Evolutionary conservation across 768 basidiomycete species (phyloP).

Genomic region (Mycena floridula): DNA sequence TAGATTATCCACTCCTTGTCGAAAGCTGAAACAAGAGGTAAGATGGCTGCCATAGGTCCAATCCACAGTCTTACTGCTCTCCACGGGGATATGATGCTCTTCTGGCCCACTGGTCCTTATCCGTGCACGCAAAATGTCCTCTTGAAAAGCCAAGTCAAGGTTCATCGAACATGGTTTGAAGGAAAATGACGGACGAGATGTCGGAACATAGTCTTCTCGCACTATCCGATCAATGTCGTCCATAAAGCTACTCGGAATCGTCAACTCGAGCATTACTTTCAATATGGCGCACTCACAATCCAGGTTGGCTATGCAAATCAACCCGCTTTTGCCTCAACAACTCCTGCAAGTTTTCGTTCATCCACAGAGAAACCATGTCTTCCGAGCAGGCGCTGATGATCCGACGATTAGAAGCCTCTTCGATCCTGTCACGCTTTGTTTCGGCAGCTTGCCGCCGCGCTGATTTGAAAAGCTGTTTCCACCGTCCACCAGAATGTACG

Average conservation of each 20-base stretch:
- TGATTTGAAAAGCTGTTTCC: constrained; percentile 40
- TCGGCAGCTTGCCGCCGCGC: constrained; percentile 18
- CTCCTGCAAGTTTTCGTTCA: constrained; percentile 35
- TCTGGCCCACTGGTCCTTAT: constrained; percentile 61
- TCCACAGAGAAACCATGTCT: constrained; percentile 54
- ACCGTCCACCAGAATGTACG: constrained; percentile 40
- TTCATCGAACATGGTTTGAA: background rate
- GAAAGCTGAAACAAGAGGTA: constrained; percentile 10
- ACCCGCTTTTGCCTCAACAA: constrained; percentile 37
- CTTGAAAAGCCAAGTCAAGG: constrained; percentile 20
- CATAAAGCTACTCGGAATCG: constrained; percentile 40
- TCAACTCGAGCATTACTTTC: background rate
- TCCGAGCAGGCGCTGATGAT: constrained; percentile 47
- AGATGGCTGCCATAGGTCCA: constrained; percentile 1
- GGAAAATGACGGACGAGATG: constrained; percentile 31
- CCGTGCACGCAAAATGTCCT: constrained; percentile 60
- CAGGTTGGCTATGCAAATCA: constrained; percentile 48
- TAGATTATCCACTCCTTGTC: constrained; percentile 56
- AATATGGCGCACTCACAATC: constrained; percentile 42
- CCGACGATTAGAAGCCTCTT: constrained; percentile 37
- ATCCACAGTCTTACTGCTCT: constrained; percentile 23
- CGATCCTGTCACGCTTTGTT: constrained; percentile 10
- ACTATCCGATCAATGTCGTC: constrained; percentile 49
- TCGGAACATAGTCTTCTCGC: constrained; percentile 43
- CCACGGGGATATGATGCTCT: constrained; percentile 51